Conservation (phyloP, 2,329 filamentous ascomycete species). For the Furcasterigmium furcatum region DNA sequence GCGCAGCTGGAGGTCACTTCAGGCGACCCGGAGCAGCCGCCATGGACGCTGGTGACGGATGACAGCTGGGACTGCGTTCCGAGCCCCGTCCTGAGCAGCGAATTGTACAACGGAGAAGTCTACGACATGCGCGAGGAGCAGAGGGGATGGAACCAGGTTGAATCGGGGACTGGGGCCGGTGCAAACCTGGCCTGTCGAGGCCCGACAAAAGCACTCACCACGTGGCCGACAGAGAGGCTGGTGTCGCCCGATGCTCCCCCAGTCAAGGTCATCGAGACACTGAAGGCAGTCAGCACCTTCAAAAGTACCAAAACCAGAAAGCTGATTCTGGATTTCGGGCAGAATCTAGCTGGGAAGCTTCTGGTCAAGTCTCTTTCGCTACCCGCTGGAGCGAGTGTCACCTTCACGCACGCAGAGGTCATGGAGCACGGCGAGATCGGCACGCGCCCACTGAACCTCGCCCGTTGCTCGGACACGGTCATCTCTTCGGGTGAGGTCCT, state of each 20-base stretch:
- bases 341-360: constrained; percentile 37
- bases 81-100: constrained; percentile 28
- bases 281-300: constrained; percentile 21
- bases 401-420: constrained; percentile 36
- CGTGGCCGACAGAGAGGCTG: too few relatives aligned
- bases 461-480: constrained; percentile 36
- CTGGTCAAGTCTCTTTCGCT: constrained; percentile 13
- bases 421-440: constrained; percentile 36
- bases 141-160: constrained; percentile 31
- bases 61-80: constrained; percentile 28
- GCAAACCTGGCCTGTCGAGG: constrained; percentile 32
- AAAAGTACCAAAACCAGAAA: constrained; percentile 27
- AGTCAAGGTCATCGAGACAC: constrained; percentile 18
- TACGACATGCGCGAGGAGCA: constrained; percentile 36
- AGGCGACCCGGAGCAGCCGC: constrained; percentile 18
- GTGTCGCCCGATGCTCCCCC: constrained; percentile 5
- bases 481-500: constrained; percentile 18
- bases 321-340: constrained; percentile 38
- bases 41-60: constrained; percentile 28
- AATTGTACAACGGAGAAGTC: constrained; percentile 52
- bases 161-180: constrained; percentile 42
- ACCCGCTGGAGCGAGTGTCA: constrained; percentile 17
- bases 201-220: constrained; percentile 20
- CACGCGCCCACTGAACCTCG: constrained; percentile 30
- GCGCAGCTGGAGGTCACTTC: constrained; percentile 32